These are phyloP conservation scores for Hypomyces perniciosus DNA, from an alignment of 2,329 filamentous ascomycete species.

Conservation along the genomic window DNA sequence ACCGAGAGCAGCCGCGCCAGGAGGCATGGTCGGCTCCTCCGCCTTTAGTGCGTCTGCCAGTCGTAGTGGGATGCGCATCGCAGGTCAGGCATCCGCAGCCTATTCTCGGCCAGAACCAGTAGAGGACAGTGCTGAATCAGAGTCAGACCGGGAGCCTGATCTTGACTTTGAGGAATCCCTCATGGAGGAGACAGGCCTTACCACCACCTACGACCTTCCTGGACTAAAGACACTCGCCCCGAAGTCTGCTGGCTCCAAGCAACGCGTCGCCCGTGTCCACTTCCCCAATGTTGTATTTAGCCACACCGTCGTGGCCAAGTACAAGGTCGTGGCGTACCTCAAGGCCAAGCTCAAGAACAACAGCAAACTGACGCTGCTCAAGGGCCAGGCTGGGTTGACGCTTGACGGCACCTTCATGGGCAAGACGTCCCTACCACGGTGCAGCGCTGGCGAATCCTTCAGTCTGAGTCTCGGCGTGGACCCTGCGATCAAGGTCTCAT, in stretches of 20 bases:
- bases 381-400: constrained; percentile 50
- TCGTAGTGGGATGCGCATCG: too few species aligned
- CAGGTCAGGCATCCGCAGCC: too few species aligned
- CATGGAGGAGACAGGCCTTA: constrained; percentile 54
- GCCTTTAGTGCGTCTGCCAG: too few species aligned
- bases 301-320: constrained; percentile 55
- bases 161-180: constrained; percentile 40
- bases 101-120: too few species aligned
- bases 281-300: constrained; percentile 48
- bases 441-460: constrained; percentile 49
- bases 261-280: constrained; percentile 52
- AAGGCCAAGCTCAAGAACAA: constrained; percentile 51
- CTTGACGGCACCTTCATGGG: constrained; percentile 60
- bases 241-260: constrained; percentile 45
- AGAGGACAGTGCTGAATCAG: not conserved
- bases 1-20: too few species aligned
- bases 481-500: constrained; percentile 48
- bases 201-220: constrained; percentile 55
- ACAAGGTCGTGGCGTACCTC: constrained; percentile 54
- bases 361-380: constrained; percentile 50
- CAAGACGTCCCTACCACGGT: constrained; percentile 48
- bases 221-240: constrained; percentile 51
- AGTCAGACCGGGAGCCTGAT: constrained; percentile 8
- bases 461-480: constrained; percentile 53
- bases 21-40: too few species aligned